These are phyloP conservation scores for Leishmania guyanensis DNA, from an alignment of 208 protist genomes.

Conservation along the genomic window DNA sequence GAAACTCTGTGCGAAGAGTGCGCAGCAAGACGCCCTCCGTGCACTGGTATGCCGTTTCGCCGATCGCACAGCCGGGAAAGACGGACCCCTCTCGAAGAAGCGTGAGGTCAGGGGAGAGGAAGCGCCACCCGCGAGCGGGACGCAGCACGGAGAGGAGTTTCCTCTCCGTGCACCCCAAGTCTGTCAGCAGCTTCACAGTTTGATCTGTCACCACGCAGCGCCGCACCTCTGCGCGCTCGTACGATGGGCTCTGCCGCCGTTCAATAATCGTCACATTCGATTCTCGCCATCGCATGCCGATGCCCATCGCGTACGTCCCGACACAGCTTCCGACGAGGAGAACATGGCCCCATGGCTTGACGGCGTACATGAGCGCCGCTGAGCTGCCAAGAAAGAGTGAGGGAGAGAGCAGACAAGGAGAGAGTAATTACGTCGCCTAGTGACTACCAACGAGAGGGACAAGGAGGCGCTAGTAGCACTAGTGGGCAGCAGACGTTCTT, in stretches of 20 bases:
- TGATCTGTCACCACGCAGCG: conserved; percentile 75
- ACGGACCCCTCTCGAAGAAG: conserved; percentile 46
- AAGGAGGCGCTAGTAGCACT: background rate
- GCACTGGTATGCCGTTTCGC: conserved; percentile 73
- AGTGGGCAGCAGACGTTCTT: background rate
- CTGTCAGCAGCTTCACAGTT: conserved; percentile 67
- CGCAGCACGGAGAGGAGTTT: conserved; percentile 51
- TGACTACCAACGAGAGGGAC: background rate
- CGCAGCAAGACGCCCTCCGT: conserved; percentile 62
- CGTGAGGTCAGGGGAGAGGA: conserved; percentile 48
- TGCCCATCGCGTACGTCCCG: conserved; percentile 75
- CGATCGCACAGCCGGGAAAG: conserved; percentile 74
- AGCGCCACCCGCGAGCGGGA: conserved; percentile 64
- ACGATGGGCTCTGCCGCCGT: conserved; percentile 43
- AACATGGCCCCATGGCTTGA: conserved; percentile 89
- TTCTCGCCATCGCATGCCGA: conserved; percentile 88
- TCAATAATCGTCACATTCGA: conserved; percentile 75
- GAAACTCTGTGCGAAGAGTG: conserved; percentile 68
- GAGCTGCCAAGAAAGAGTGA: conserved; percentile 16
- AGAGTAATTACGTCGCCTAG: background rate
- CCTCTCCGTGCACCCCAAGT: conserved; percentile 66
- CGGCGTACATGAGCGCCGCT: conserved; percentile 66
- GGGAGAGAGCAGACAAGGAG: conserved; percentile 15
- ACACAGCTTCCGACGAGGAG: conserved; percentile 67
- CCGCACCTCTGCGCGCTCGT: conserved; percentile 40